Base-by-base conservation (phyloP, 2,329 filamentous ascomycete genomes). In the Chaetothyriales sp. region DNA sequence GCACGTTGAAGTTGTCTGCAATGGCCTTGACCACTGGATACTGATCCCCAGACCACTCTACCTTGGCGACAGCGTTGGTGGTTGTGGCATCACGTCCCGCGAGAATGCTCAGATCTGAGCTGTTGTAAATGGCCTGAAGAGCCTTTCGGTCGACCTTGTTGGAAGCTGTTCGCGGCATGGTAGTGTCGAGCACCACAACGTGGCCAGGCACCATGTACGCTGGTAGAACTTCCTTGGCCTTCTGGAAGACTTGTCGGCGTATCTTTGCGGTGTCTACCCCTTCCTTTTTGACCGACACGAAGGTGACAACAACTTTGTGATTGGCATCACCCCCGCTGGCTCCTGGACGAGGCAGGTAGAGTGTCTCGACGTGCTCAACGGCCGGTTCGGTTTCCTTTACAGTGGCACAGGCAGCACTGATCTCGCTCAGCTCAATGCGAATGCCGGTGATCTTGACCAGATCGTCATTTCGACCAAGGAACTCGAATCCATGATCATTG, bases 381-480 rank as follows among this genome's bases (percentile, higher is more conserved):
- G 43, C 43, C 8, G 43, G 18, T 12, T 45, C 25, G 3, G 9
- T 15, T 3, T 45, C 43, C 43, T 45, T 45, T 6, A 45, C 18
- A 47, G 18, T 22, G n/a, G 22, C 22, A 25, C 22, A 25, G 22
- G 22, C 22, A 25, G 22, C 22, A 25, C 22, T 25, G 42, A 64
- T 62, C 52, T 64, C 62, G 43, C 57, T 59, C 26, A 64, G 49
- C 49, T 64, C 62, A 19, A 64, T 54, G 20, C 62, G 49, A 32
- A 61, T 61, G 22, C 62, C 62, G 9, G 57, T 55, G 25, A 64
- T 49, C 45, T 64, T 64, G 43, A 63, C 56, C 49, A 61, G 47
- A 64, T 54, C 2, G 63, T 66, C 64, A 51, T 66, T 66, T 32
- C 63, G 60, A 15, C 65, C 65, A 44, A 68, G 32, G 47, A 54